phyloP scores from a whole-genome alignment of 2,329 filamentous ascomycete species.

The Fusarium veterinarium region DNA sequence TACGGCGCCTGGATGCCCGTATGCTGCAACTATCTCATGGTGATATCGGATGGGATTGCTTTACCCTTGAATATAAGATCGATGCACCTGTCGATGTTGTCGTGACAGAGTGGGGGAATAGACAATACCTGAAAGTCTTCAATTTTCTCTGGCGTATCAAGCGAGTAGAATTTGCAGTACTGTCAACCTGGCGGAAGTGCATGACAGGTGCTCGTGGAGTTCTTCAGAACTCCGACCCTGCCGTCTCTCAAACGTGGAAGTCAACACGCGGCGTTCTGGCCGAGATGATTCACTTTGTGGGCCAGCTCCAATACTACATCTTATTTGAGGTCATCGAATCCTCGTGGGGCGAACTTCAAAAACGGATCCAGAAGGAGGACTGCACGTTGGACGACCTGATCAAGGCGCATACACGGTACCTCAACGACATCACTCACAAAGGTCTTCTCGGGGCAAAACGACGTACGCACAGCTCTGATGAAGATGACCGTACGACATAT shows the following conservation, averaged over 20 bases:
- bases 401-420: slow-evolving; percentile 87
- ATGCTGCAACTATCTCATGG: slow-evolving; percentile 97
- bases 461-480: slow-evolving; percentile 57
- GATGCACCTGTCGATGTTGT: slow-evolving; percentile 97
- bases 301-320: slow-evolving; percentile 98
- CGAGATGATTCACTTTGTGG: slow-evolving; percentile 99
- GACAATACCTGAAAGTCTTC: slow-evolving; percentile 98
- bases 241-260: slow-evolving; percentile 86
- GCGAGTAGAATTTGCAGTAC: slow-evolving; percentile 92
- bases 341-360: slow-evolving; percentile 91
- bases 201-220: slow-evolving; percentile 97
- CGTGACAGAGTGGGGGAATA: slow-evolving; percentile 93
- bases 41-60: slow-evolving; percentile 99
- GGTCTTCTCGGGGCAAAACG: slow-evolving; percentile 84
- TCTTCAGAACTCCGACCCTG: slow-evolving; percentile 76
- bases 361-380: slow-evolving; percentile 82
- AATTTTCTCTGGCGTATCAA: slow-evolving; percentile 99
- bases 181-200: slow-evolving; percentile 91
- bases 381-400: slow-evolving; percentile 97
- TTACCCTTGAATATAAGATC: slow-evolving; percentile 98
- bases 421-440: slow-evolving; percentile 95
- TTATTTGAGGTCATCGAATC: slow-evolving; percentile 98
- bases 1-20: slow-evolving; percentile 92
- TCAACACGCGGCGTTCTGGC: slow-evolving; percentile 86
- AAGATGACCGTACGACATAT: slow-evolving; percentile 80